Percentiles rank a stretch among this genome's conserved stretches.
Evolutionary conservation across 805 yeast genomes (phyloP).

Genomic region (Yueomyces sinensis): DNA sequence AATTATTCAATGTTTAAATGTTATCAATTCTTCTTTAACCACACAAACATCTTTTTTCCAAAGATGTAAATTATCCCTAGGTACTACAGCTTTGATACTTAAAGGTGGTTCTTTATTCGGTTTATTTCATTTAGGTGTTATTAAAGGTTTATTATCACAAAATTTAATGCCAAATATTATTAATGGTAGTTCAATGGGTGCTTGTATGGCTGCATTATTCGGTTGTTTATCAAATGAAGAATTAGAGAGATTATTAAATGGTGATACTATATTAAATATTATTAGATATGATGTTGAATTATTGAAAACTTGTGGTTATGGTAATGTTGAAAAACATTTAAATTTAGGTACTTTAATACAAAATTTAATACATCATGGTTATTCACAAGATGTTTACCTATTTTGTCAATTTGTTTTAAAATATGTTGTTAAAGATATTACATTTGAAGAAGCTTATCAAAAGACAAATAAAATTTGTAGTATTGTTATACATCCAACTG

Average conservation of each 20-base stretch:
- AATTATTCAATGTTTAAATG: constrained; percentile 56
- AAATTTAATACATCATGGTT: constrained; percentile 65
- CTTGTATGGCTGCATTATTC: constrained; percentile 77
- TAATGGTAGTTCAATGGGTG: constrained; percentile 90
- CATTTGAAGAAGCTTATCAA: constrained; percentile 87
- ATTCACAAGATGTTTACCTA: constrained; percentile 71
- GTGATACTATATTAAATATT: constrained; percentile 26
- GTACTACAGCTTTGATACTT: constrained; percentile 77
- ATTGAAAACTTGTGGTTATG: constrained; percentile 37
- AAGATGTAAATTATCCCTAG: constrained; percentile 75
- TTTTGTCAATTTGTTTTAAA: constrained; percentile 64
- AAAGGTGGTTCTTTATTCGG: constrained; percentile 97
- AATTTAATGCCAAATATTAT: constrained; percentile 73
- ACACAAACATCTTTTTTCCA: constrained; percentile 61
- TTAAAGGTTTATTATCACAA: constrained; percentile 64
- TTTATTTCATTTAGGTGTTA: constrained; percentile 84
- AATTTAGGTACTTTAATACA: constrained; percentile 54
- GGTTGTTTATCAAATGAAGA: constrained; percentile 64
- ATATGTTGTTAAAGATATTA: constrained; percentile 62
- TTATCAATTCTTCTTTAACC: constrained; percentile 30
- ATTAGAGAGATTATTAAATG: constrained; percentile 33
- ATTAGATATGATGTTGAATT: constrained; percentile 44
- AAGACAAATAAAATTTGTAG: constrained; percentile 70
- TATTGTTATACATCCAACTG: constrained; percentile 71
- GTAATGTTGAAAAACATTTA: constrained; percentile 23